A percentile compares a stretch with the other conserved stretches of the same genome.
phyloP scores from a whole-genome alignment of 1,139 yeast genomes.

The Kodamaea ohmeri region DNA sequence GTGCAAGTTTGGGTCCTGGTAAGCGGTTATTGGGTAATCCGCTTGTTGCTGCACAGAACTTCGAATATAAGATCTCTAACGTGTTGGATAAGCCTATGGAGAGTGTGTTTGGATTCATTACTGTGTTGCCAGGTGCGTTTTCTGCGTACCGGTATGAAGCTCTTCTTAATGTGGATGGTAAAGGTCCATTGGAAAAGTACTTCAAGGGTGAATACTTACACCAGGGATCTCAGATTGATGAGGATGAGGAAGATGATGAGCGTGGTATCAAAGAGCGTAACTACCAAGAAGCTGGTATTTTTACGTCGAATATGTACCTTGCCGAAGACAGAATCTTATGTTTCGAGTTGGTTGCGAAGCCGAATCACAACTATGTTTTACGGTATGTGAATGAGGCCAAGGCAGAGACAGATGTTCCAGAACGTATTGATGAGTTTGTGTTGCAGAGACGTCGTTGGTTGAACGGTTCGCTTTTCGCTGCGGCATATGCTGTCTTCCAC shows the following conservation, averaged over 20 bases:
- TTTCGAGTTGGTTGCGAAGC: slow-evolving; percentile 78
- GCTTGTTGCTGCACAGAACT: slow-evolving; percentile 79
- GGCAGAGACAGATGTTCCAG: slow-evolving; percentile 86
- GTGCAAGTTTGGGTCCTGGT: slow-evolving; percentile 61
- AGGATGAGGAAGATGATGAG: slow-evolving; percentile 44
- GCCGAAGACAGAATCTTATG: slow-evolving; percentile 85
- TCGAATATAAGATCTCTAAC: slow-evolving; percentile 80
- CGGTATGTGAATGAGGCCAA: slow-evolving; percentile 72
- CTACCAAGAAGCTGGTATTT: slow-evolving; percentile 57
- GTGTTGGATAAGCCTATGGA: slow-evolving; percentile 83
- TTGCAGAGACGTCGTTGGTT: slow-evolving; percentile 83
- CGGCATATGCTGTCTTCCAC: slow-evolving; percentile 70
- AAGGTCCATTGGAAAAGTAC: slow-evolving; percentile 75
- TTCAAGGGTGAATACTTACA: slow-evolving; percentile 77
- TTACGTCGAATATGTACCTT: slow-evolving; percentile 79
- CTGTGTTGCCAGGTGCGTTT: slow-evolving; percentile 84
- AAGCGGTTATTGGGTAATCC: slow-evolving; percentile 61
- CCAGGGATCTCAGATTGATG: slow-evolving; percentile 37
- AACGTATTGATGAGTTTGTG: slow-evolving; percentile 65
- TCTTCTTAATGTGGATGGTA: slow-evolving; percentile 58
- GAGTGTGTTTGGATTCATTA: slow-evolving; percentile 76
- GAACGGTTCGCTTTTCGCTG: slow-evolving; percentile 83
- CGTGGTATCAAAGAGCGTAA: slow-evolving; percentile 41
- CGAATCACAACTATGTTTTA: slow-evolving; percentile 56
- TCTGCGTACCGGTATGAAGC: slow-evolving; percentile 81